These are phyloP conservation scores for Mimosa pudica DNA, from an alignment of 306 rosid species.

Conservation along the genomic window DNA sequence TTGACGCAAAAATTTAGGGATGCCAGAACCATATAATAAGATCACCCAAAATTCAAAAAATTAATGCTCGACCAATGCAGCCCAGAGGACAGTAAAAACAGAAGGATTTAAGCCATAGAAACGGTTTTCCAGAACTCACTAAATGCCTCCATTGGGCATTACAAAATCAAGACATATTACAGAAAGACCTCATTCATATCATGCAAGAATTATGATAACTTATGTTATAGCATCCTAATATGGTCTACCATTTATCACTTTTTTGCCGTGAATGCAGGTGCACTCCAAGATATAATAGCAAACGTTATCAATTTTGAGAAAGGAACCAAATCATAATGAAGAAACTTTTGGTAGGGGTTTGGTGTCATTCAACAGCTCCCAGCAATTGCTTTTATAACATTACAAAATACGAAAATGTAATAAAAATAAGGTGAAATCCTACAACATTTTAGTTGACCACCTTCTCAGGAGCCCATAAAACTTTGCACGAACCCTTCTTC, in stretches of 20 bases:
- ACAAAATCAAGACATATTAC: neutral
- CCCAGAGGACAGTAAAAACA: neutral
- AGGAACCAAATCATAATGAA: constrained; percentile 6
- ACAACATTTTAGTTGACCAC: constrained; percentile 51
- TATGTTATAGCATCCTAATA: neutral
- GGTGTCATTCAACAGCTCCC: neutral
- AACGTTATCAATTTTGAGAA: constrained; percentile 6
- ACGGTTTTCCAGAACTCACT: neutral
- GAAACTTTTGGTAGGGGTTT: constrained; percentile 16
- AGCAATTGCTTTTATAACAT: constrained; percentile 35
- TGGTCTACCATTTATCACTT: neutral
- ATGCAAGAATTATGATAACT: neutral
- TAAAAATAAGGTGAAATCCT: constrained; percentile 40
- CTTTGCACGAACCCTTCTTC: constrained; percentile 70
- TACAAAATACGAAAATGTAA: constrained; percentile 32
- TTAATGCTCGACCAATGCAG: neutral
- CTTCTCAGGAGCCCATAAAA: constrained; percentile 65
- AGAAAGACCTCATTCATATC: neutral
- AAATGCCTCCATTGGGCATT: neutral
- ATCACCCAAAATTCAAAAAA: neutral
- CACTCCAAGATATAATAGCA: constrained; percentile 16
- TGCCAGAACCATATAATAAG: neutral
- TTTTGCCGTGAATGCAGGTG: constrained; percentile 2
- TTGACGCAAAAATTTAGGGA: neutral
- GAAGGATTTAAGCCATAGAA: neutral